Evolutionary conservation across 1,139 yeast species (phyloP).

Genomic region (Scheffersomyces titani): DNA sequence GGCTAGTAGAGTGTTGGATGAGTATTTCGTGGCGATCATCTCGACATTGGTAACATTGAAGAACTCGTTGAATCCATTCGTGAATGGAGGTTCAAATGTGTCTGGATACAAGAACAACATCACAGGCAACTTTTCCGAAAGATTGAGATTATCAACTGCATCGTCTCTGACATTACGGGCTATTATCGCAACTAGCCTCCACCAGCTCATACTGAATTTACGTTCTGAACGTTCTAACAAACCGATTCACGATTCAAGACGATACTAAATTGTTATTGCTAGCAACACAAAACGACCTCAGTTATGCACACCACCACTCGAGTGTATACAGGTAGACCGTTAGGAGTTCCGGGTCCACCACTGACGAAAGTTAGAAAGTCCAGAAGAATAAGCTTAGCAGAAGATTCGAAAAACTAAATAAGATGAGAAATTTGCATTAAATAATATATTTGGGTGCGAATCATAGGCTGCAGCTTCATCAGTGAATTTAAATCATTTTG

Average conservation of each 20-base stretch:
- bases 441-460: neutral
- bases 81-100: constrained; percentile 31
- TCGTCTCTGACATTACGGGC: constrained; percentile 15
- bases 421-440: neutral
- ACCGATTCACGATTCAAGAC: neutral
- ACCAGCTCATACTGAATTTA: neutral
- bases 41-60: constrained; percentile 12
- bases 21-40: constrained; percentile 5
- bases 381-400: neutral
- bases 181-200: neutral
- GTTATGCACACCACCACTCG: neutral
- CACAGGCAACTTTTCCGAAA: constrained; percentile 18
- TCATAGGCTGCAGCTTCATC: neutral
- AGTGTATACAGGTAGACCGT: neutral
- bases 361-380: no score
- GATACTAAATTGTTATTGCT: neutral
- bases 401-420: neutral
- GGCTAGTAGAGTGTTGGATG: constrained; percentile 1
- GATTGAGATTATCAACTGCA: constrained; percentile 14
- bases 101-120: constrained; percentile 25
- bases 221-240: neutral
- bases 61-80: constrained; percentile 17
- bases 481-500: neutral
- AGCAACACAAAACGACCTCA: neutral
- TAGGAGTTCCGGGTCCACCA: neutral